phyloP scores from a whole-genome alignment of 176 grass and related monocot genomes.

The Thalia dealbata region DNA sequence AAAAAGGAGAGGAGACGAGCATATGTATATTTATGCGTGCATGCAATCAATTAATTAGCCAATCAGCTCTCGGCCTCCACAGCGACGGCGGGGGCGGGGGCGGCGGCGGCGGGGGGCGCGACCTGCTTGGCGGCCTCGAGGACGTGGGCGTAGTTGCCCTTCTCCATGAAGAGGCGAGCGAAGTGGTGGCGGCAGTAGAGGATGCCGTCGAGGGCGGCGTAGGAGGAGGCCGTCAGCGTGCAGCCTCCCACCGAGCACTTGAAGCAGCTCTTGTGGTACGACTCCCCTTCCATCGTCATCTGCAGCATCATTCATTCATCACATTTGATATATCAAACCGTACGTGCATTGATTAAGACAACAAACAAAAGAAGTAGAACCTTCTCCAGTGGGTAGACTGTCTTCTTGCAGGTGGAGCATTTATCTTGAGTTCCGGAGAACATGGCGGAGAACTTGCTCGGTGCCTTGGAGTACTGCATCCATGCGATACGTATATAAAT shows the following conservation, averaged over 20 bases:
- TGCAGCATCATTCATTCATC: conserved; percentile 15
- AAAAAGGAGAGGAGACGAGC: too few species aligned
- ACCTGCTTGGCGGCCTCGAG: conserved; percentile 54
- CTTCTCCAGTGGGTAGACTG: neutral
- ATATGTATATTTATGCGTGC: too few species aligned
- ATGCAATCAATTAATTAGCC: too few species aligned
- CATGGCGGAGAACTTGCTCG: neutral
- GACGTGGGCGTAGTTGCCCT: conserved; percentile 85
- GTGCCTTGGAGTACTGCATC: neutral
- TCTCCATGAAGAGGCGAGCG: conserved; percentile 94
- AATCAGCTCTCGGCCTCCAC: too few species aligned
- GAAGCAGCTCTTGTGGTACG: conserved; percentile 88
- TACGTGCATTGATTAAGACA: too few species aligned
- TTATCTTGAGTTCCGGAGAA: neutral
- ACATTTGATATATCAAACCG: too few species aligned
- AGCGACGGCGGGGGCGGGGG: too few species aligned
- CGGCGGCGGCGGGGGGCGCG: neutral
- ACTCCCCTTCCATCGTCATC: conserved; percentile 71
- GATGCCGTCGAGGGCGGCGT: conserved; percentile 65
- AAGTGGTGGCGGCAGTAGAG: conserved; percentile 97
- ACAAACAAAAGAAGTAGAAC: too few species aligned
- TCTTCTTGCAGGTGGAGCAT: neutral
- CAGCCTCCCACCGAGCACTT: conserved; percentile 84
- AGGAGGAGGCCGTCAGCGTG: conserved; percentile 69
- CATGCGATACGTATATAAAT: neutral